Evolutionary conservation across 768 basidiomycete genomes (phyloP).

Genomic region (Termitomyces sp.): DNA sequence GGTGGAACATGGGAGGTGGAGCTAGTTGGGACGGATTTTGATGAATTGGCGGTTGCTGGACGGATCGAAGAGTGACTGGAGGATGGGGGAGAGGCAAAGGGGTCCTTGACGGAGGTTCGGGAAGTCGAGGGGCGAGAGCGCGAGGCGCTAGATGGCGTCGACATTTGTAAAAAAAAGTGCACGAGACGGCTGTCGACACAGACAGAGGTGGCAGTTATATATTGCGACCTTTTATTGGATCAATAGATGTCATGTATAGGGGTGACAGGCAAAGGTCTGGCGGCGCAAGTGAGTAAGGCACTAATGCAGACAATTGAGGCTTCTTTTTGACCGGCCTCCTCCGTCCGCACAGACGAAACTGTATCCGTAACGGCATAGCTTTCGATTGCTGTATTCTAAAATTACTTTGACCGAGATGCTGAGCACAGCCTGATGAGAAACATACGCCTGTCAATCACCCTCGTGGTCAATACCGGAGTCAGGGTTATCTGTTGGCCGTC

Average conservation of each 20-base stretch:
- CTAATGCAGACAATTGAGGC: background rate
- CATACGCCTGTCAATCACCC: conserved; percentile 11
- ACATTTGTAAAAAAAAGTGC: background rate
- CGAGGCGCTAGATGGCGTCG: conserved; percentile 11
- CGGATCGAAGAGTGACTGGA: conserved; percentile 32
- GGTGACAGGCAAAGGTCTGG: conserved; percentile 4
- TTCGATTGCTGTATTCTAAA: conserved; percentile 1
- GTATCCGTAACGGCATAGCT: background rate
- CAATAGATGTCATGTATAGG: conserved; percentile 11
- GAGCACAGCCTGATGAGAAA: background rate
- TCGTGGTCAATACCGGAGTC: background rate
- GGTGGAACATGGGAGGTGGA: conserved; percentile 2
- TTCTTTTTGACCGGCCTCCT: conserved; percentile 12
- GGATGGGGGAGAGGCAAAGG: conserved; percentile 34
- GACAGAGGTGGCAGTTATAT: conserved; percentile 9
- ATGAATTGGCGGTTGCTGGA: conserved; percentile 18
- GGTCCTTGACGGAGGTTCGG: conserved; percentile 20
- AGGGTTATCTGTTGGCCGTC: background rate
- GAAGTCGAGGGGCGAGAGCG: conserved; percentile 22
- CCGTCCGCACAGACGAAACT: background rate
- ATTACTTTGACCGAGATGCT: background rate
- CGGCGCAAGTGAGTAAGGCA: conserved; percentile 6
- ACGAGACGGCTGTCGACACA: background rate
- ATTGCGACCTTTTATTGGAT: background rate
- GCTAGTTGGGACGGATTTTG: conserved; percentile 15